These are phyloP conservation scores for Neurospora crassa DNA, from an alignment of 2,329 filamentous ascomycete species.

Conservation along the genomic window DNA sequence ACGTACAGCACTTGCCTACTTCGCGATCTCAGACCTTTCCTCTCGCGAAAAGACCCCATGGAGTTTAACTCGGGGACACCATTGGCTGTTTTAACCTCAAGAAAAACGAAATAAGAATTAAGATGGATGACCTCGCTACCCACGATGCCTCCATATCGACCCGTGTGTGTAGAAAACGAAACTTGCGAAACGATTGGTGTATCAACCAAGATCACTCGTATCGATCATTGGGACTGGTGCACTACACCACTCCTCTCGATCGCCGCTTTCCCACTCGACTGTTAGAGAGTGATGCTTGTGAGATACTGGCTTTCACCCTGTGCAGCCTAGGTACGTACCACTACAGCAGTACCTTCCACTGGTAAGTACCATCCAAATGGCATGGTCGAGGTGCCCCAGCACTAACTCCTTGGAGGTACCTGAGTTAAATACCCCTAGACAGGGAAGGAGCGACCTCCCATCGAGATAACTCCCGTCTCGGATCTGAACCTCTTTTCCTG, in stretches of 20 bases:
- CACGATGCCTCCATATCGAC: background rate
- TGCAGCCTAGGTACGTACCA: background rate
- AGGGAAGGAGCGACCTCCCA: background rate
- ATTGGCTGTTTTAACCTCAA: background rate
- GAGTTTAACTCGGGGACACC: background rate
- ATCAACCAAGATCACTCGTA: background rate
- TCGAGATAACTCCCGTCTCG: background rate
- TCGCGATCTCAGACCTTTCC: background rate
- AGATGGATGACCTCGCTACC: background rate
- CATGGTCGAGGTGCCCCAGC: background rate
- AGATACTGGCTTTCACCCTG: no score
- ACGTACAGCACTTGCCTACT: background rate
- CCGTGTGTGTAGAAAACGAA: background rate
- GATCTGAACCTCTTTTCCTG: background rate
- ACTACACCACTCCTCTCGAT: no score
- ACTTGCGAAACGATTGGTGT: background rate
- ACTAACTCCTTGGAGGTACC: no score
- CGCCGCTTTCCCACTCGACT: background rate
- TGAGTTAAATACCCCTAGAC: no score
- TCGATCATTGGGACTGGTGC: background rate
- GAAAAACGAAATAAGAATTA: background rate
- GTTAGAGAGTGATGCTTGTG: background rate
- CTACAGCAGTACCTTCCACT: background rate
- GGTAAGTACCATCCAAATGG: background rate
- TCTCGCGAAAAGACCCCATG: background rate